Evolutionary conservation across 2,329 filamentous ascomycete species (phyloP).

Genomic region (Coleophoma eucalyptorum): DNA sequence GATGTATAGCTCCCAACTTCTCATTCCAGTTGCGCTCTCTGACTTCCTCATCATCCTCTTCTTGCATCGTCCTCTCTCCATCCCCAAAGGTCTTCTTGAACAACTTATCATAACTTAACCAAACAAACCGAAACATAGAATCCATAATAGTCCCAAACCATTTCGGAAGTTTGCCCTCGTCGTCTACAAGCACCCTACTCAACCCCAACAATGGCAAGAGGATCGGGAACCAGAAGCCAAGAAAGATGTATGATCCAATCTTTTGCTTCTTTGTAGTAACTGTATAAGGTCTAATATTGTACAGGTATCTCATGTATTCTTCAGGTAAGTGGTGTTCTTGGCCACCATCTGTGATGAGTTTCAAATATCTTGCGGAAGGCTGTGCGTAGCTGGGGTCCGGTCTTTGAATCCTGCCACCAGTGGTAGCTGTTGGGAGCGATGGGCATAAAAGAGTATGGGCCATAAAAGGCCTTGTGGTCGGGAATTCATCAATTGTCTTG

Average conservation of each 20-base stretch:
- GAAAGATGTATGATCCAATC: slow-evolving; percentile 61
- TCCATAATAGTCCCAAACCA: slow-evolving; percentile 58
- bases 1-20: background rate
- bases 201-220: slow-evolving; percentile 50
- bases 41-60: slow-evolving; percentile 8
- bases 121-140: slow-evolving; percentile 52
- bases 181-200: slow-evolving; percentile 50
- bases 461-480: slow-evolving; percentile 64
- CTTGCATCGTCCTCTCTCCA: slow-evolving; percentile 62
- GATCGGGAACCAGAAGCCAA: slow-evolving; percentile 53
- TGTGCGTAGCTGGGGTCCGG: slow-evolving; percentile 72
- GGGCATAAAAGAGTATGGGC: slow-evolving; percentile 84
- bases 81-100: slow-evolving; percentile 75
- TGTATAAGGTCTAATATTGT: slow-evolving; percentile 64
- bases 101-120: slow-evolving; percentile 60
- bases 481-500: slow-evolving; percentile 59
- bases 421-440: slow-evolving; percentile 8
- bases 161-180: slow-evolving; percentile 61
- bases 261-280: slow-evolving; percentile 64
- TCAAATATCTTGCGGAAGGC: slow-evolving; percentile 78
- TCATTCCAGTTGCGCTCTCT: slow-evolving; percentile 3
- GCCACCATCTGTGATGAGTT: slow-evolving; percentile 75
- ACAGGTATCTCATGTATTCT: slow-evolving; percentile 74
- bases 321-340: slow-evolving; percentile 74
- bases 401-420: slow-evolving; percentile 34